phyloP scores from a whole-genome alignment of 129 eudicot species.

The Dittrichia graveolens region DNA sequence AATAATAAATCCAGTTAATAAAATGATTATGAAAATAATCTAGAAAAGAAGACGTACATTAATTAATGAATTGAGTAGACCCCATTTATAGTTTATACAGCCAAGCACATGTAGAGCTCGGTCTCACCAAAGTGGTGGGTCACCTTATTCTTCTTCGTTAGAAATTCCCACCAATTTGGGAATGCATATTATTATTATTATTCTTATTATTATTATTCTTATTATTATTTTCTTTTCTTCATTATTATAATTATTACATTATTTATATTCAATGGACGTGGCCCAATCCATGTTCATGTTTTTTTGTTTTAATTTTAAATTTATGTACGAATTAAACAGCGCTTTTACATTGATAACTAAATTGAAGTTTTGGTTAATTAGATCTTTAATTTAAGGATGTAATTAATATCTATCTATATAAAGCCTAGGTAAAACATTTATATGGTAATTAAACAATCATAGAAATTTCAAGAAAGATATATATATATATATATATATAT shows the following conservation, averaged over 20 bases:
- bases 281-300: slow-evolving; percentile 64
- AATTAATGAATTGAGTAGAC: slow-evolving; percentile 36
- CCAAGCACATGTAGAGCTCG: slow-evolving; percentile 48
- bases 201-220: slow-evolving; percentile 26
- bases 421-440: no score
- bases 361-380: background rate
- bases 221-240: slow-evolving; percentile 24
- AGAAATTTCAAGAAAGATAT: no score
- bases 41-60: slow-evolving; percentile 6
- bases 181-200: slow-evolving; percentile 37
- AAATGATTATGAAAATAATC: slow-evolving; percentile 10
- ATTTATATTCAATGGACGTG: slow-evolving; percentile 44
- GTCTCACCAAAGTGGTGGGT: slow-evolving; percentile 48
- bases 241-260: slow-evolving; percentile 28
- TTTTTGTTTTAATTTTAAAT: slow-evolving; percentile 16
- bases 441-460: no score
- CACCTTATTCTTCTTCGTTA: slow-evolving; percentile 41
- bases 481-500: no score
- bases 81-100: slow-evolving; percentile 35
- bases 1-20: slow-evolving; percentile 1
- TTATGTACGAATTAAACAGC: slow-evolving; percentile 8
- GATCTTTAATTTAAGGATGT: background rate
- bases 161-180: slow-evolving; percentile 76
- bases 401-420: background rate
- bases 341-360: background rate